Evolutionary conservation across 2,329 filamentous ascomycete species (phyloP).

Genomic region (Leptoxyphium fumago): DNA sequence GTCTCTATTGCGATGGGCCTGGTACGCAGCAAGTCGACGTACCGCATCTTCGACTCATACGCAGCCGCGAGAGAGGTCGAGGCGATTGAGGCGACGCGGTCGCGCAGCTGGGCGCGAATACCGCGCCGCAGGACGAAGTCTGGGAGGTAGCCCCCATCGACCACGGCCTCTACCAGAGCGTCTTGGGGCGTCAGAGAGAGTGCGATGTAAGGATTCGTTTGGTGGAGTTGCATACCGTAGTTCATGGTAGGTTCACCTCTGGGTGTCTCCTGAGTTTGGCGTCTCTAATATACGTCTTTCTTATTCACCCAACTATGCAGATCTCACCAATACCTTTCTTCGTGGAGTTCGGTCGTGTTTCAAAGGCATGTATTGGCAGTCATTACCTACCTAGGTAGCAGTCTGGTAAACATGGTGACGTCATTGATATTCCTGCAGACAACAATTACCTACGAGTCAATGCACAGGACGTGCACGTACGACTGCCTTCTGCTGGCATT

Average conservation of each 20-base stretch:
- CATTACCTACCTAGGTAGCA: no score
- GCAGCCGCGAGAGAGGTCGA: slow-evolving; percentile 38
- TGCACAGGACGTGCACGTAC: no score
- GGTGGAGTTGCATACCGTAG: slow-evolving; percentile 7
- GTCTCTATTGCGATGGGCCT: slow-evolving; percentile 57
- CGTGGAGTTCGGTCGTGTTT: no score
- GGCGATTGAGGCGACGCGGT: slow-evolving; percentile 42
- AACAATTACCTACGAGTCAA: no score
- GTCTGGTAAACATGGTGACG: no score
- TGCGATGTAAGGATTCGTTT: not conserved
- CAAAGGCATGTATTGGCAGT: no score
- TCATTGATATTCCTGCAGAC: no score
- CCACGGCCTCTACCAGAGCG: slow-evolving; percentile 36
- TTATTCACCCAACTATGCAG: no score
- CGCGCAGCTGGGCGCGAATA: slow-evolving; percentile 50
- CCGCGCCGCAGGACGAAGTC: slow-evolving; percentile 46
- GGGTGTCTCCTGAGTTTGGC: no score
- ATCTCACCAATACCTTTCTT: no score
- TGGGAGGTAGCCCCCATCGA: slow-evolving; percentile 53
- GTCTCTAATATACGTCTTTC: no score
- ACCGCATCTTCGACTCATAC: slow-evolving; percentile 48
- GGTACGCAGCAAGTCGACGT: slow-evolving; percentile 43
- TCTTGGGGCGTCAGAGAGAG: slow-evolving; percentile 12
- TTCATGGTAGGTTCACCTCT: slow-evolving; percentile 5
- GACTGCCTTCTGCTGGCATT: no score